Evolutionary conservation across 2,329 filamentous ascomycete species (phyloP).

Genomic region (Verticillium albo-atrum): DNA sequence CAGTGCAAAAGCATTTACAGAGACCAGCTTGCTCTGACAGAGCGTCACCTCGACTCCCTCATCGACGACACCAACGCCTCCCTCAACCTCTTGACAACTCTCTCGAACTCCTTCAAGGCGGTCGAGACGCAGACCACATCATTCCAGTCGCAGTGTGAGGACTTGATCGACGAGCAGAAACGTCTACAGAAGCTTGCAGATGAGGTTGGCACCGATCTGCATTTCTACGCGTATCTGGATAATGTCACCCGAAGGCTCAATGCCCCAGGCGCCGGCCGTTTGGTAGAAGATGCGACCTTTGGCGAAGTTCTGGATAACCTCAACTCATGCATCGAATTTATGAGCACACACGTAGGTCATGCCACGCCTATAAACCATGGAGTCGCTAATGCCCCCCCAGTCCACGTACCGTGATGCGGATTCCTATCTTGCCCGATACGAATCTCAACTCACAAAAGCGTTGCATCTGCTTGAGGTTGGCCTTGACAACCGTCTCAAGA

Average conservation of each 20-base stretch:
- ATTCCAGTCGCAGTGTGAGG: slow-evolving; percentile 89
- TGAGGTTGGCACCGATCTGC: slow-evolving; percentile 82
- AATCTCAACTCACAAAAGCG: slow-evolving; percentile 68
- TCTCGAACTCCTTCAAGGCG: slow-evolving; percentile 81
- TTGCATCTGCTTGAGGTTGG: slow-evolving; percentile 58
- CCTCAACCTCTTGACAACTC: slow-evolving; percentile 67
- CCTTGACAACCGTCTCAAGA: slow-evolving; percentile 48
- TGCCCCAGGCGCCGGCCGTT: slow-evolving; percentile 79
- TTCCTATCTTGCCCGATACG: slow-evolving; percentile 82
- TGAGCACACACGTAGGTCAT: slow-evolving; percentile 61
- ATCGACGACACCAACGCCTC: slow-evolving; percentile 73
- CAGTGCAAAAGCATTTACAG: slow-evolving; percentile 58
- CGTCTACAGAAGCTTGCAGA: slow-evolving; percentile 75
- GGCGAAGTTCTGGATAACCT: slow-evolving; percentile 82
- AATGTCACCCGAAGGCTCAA: slow-evolving; percentile 86
- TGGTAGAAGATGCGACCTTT: slow-evolving; percentile 82
- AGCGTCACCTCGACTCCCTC: slow-evolving; percentile 75
- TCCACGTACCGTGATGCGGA: slow-evolving; percentile 82
- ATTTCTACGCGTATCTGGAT: slow-evolving; percentile 92
- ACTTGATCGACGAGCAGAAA: slow-evolving; percentile 75
- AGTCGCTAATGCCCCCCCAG: no score
- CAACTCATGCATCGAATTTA: slow-evolving; percentile 88
- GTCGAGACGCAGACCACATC: slow-evolving; percentile 90
- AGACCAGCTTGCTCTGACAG: slow-evolving; percentile 75
- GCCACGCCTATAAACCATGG: no score